phyloP scores from a whole-genome alignment of 208 protist genomes.

The Hexamita inflata region DNA sequence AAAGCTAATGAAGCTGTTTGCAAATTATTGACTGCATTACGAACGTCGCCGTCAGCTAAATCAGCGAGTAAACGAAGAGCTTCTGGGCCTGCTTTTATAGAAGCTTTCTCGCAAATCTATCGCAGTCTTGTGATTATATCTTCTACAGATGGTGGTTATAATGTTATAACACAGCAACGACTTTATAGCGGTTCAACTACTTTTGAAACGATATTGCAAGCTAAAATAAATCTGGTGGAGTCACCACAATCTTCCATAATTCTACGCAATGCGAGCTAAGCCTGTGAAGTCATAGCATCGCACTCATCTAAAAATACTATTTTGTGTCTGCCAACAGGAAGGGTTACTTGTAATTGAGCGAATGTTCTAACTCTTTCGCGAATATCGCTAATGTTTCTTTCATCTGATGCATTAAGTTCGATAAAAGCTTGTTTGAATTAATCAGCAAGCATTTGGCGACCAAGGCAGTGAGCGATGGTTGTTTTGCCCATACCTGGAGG shows the following conservation, averaged over 20 bases:
- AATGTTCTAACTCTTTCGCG: conserved; percentile 28
- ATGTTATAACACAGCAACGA: conserved; percentile 68
- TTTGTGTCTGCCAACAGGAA: conserved; percentile 47
- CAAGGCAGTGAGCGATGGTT: conserved; percentile 34
- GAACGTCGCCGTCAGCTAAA: conserved; percentile 62
- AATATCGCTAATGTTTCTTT: conserved; percentile 33
- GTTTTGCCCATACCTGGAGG: conserved; percentile 38
- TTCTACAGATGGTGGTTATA: conserved; percentile 50
- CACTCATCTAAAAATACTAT: conserved; percentile 61
- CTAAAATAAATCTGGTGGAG: conserved; percentile 80
- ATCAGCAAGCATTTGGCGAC: conserved; percentile 5
- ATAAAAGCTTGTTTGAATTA: conserved; percentile 26
- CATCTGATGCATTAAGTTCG: conserved; percentile 40
- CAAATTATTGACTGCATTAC: conserved; percentile 80
- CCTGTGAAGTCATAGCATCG: conserved; percentile 60
- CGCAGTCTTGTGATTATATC: conserved; percentile 14
- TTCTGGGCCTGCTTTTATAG: conserved; percentile 67
- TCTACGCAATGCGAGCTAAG: conserved; percentile 31
- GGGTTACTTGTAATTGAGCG: conserved; percentile 31
- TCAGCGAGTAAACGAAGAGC: conserved; percentile 88
- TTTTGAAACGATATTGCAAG: conserved; percentile 93
- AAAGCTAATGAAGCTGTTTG: conserved; percentile 84
- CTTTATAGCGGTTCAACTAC: conserved; percentile 97
- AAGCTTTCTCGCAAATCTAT: conserved; percentile 59
- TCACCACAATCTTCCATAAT: conserved; percentile 35